Conservation (phyloP, 768 basidiomycete genomes). For the Mrakia hoshinonis region DNA sequence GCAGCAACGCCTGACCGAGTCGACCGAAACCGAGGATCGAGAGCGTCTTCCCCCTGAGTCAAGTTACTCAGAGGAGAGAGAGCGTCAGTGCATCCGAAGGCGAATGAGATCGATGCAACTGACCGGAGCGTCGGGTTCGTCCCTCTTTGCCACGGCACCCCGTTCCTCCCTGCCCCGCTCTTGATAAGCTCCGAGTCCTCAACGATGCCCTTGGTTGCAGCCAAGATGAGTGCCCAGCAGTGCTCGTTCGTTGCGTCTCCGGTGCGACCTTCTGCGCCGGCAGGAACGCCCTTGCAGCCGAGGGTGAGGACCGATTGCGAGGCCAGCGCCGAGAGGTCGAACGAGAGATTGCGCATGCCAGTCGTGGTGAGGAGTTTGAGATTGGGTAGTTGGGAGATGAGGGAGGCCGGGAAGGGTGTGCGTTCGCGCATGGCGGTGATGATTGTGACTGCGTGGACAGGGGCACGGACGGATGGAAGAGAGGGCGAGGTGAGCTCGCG, state of each 20-base stretch:
- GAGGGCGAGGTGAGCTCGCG: neutral
- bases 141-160: conserved; percentile 50
- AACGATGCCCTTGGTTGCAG: conserved; percentile 48
- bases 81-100: neutral
- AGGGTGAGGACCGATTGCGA: conserved; percentile 50
- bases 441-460: conserved; percentile 40
- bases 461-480: neutral
- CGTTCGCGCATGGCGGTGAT: conserved; percentile 62
- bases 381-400: conserved; percentile 53
- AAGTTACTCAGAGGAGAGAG: neutral
- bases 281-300: conserved; percentile 46
- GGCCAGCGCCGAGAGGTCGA: conserved; percentile 48
- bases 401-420: conserved; percentile 49
- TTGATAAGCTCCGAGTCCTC: conserved; percentile 50
- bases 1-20: conserved; percentile 47
- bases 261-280: conserved; percentile 35
- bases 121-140: conserved; percentile 8
- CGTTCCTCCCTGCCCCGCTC: conserved; percentile 35
- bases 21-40: conserved; percentile 57
- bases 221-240: conserved; percentile 57
- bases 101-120: neutral
- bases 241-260: conserved; percentile 44
- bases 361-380: conserved; percentile 57
- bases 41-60: conserved; percentile 47
- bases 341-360: conserved; percentile 47